phyloP scores from a whole-genome alignment of 495 filamentous ascomycete genomes.

The Bathelium albidoporum region DNA sequence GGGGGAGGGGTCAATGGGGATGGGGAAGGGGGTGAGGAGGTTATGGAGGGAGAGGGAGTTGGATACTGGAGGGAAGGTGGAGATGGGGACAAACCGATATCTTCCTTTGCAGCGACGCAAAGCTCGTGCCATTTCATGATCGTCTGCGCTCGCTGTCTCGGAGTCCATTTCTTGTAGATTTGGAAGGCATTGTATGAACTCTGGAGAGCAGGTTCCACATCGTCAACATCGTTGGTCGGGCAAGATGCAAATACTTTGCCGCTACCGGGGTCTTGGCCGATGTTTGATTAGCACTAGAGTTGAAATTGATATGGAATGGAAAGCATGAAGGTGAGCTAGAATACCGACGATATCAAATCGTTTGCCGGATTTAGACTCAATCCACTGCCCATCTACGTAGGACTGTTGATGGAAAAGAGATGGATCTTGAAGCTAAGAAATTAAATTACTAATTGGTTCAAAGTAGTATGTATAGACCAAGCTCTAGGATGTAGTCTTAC shows the following conservation, averaged over 20 bases:
- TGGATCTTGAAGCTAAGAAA: slow-evolving; percentile 44
- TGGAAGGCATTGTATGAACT: slow-evolving; percentile 51
- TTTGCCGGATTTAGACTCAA: slow-evolving; percentile 49
- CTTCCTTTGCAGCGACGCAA: slow-evolving; percentile 33
- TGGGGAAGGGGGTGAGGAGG: not conserved
- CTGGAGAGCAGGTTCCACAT: slow-evolving; percentile 51
- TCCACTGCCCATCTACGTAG: slow-evolving; percentile 53
- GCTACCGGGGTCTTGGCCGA: slow-evolving; percentile 49
- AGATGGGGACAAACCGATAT: slow-evolving; percentile 19
- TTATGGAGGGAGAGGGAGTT: not conserved
- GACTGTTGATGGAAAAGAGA: slow-evolving; percentile 47
- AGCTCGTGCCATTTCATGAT: slow-evolving; percentile 42
- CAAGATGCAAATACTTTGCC: slow-evolving; percentile 54
- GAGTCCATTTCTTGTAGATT: slow-evolving; percentile 49
- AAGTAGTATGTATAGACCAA: not conserved
- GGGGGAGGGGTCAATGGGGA: not conserved
- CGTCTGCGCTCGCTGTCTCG: slow-evolving; percentile 50
- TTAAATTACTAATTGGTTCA: not conserved
- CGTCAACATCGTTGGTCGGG: slow-evolving; percentile 48
- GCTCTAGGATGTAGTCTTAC: not conserved
- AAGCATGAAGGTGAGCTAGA: slow-evolving; percentile 7
- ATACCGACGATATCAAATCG: slow-evolving; percentile 57
- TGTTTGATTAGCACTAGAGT: not conserved
- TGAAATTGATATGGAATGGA: not conserved
- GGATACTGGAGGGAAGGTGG: not conserved